Evolutionary conservation across 1,284 basidiomycete genomes (phyloP).

Genomic region (Cryptococcus neoformans): DNA sequence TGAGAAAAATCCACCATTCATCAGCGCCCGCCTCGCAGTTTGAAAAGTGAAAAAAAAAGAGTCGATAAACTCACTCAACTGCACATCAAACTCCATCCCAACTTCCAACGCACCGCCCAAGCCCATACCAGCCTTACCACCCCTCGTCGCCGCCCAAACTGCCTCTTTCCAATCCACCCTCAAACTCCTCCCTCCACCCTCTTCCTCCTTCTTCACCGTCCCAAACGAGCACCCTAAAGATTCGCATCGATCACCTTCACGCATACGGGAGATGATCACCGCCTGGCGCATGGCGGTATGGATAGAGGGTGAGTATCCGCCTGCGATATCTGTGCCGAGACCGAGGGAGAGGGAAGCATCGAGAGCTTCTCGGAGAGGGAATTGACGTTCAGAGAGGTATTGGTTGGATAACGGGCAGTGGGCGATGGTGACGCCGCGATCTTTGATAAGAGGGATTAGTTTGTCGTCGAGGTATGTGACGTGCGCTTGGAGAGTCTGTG

Average conservation of each 20-base stretch:
- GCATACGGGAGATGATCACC: constrained; percentile 65
- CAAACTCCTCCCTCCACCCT: constrained; percentile 25
- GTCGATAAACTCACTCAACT: constrained; percentile 59
- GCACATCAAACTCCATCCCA: constrained; percentile 75
- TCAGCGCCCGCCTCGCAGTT: neutral
- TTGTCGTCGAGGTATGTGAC: constrained; percentile 67
- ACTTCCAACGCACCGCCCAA: constrained; percentile 59
- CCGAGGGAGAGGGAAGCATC: constrained; percentile 63
- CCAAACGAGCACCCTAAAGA: constrained; percentile 10
- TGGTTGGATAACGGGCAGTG: constrained; percentile 82
- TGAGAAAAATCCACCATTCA: neutral
- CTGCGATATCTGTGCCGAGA: constrained; percentile 77
- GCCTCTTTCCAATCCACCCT: constrained; percentile 74
- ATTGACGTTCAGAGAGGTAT: constrained; percentile 73
- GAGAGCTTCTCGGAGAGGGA: constrained; percentile 71
- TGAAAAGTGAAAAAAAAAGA: neutral
- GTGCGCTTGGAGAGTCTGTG: constrained; percentile 71
- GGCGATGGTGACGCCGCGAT: constrained; percentile 62
- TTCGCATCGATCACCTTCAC: constrained; percentile 58
- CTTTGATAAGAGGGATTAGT: constrained; percentile 57
- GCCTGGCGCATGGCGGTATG: constrained; percentile 74
- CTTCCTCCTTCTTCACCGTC: constrained; percentile 7
- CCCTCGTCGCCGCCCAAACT: constrained; percentile 71
- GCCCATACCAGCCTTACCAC: constrained; percentile 66
- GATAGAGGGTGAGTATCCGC: constrained; percentile 73